Evolutionary conservation across 768 basidiomycete species (phyloP).

Genomic region (Mycena capillaripes): DNA sequence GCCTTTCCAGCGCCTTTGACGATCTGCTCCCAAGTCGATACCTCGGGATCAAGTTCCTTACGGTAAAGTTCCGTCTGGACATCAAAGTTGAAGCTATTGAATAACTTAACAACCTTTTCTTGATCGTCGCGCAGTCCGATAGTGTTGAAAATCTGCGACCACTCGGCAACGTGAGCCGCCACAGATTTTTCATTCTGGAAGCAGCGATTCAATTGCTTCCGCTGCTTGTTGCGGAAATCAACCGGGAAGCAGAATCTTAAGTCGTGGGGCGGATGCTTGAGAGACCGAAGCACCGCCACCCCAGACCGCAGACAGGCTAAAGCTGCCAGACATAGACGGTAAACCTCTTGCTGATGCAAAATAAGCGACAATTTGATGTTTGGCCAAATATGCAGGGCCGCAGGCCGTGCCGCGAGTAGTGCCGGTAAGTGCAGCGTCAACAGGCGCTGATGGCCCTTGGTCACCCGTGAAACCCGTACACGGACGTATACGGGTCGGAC

Average conservation of each 20-base stretch:
- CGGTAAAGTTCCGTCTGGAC: not conserved
- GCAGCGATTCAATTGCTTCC: not conserved
- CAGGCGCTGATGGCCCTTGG: no score
- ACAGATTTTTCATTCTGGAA: not conserved
- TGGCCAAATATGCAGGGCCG: no score
- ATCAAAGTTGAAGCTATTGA: not conserved
- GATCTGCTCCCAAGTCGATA: not conserved
- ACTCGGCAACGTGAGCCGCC: not conserved
- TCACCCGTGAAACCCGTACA: no score
- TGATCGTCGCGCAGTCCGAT: not conserved
- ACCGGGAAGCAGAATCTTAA: not conserved
- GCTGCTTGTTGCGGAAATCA: not conserved
- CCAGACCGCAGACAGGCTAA: no score
- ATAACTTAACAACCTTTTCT: constrained; percentile 2
- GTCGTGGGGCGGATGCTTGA: no score
- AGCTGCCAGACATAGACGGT: no score
- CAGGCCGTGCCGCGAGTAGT: no score
- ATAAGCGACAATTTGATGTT: no score
- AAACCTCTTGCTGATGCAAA: no score
- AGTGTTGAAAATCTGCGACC: not conserved
- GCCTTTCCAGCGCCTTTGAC: not conserved
- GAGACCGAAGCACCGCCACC: no score
- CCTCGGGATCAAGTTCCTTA: not conserved
- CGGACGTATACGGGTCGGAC: no score
- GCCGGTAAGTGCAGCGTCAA: no score